These are phyloP conservation scores for Rhodotorula sp. DNA, from an alignment of 1,284 basidiomycete genomes.

Conservation along the genomic window DNA sequence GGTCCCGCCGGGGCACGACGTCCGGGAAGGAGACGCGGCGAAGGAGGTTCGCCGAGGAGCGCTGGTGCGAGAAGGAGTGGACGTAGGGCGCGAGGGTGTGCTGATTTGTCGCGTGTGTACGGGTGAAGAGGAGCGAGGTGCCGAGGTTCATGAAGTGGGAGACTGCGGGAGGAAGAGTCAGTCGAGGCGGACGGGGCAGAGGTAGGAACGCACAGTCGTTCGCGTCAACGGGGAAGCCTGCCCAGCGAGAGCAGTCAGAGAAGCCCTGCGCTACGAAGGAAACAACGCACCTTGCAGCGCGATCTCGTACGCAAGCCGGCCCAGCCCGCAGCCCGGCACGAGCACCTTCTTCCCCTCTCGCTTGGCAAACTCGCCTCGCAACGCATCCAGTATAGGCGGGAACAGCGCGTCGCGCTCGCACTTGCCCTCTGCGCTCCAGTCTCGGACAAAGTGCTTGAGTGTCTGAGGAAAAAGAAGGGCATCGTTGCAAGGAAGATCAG, in stretches of 20 bases:
- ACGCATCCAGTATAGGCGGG: slow-evolving; percentile 59
- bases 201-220: slow-evolving; percentile 13
- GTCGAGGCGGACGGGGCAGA: slow-evolving; percentile 54
- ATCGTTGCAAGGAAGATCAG: neutral
- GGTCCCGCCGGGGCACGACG: slow-evolving; percentile 56
- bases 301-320: slow-evolving; percentile 67
- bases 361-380: slow-evolving; percentile 47
- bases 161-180: slow-evolving; percentile 56
- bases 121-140: slow-evolving; percentile 61
- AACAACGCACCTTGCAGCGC: slow-evolving; percentile 57
- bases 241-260: neutral
- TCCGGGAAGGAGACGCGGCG: slow-evolving; percentile 63
- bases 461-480: slow-evolving; percentile 11
- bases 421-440: slow-evolving; percentile 64
- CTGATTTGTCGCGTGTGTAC: slow-evolving; percentile 50
- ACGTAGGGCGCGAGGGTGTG: slow-evolving; percentile 63
- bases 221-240: slow-evolving; percentile 10
- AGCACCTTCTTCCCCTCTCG: slow-evolving; percentile 55
- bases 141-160: slow-evolving; percentile 67
- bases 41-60: slow-evolving; percentile 58
- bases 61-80: slow-evolving; percentile 69
- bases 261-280: neutral
- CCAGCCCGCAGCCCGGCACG: slow-evolving; percentile 65
- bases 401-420: slow-evolving; percentile 61
- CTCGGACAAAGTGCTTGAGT: slow-evolving; percentile 66